Evolutionary conservation across 192 early-diverging fungal genomes (phyloP), one percentile per base, ranked within the genome.

Genomic region (Borealophlyctis nickersoniae): DNA sequence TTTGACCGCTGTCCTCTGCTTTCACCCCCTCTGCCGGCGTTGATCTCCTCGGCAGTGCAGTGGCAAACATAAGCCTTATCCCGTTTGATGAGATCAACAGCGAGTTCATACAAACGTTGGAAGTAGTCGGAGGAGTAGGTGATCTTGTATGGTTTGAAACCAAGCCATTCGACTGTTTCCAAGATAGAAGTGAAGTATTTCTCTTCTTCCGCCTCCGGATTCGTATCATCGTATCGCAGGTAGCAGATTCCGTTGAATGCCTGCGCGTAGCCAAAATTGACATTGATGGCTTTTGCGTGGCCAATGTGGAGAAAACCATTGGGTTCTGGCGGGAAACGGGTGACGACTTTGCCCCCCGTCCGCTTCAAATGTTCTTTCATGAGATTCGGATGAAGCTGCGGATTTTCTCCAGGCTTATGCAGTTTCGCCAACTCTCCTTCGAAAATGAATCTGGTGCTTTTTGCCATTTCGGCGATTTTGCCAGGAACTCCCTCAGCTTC

Each of bases 211-310:
- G 95, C 93, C 72, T 88, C 84, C 49, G 90, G 91, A 70, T 93
- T 93, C 13, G 91, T 93, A 73, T 91, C 90, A 76, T 93, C 87
- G 65, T 88, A 94, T 58, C 92, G 86, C 59, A 99, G 85, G 77
- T 99, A 92, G 66, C 89, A 92, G 36, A 90, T 68, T 36, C 98
- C 98, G 55, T 89, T 81, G 70, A 93, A 87, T 13, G 89, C 88
- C 65, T 86, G 84, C 23, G 98, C 98, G 60, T 93, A 98, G 49
- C 96, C 98, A 88, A 99, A 99, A 81, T 96, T 98, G 67, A 98
- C 88, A 73, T 99, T 99, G 81, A 99, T 96, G 39, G 96, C 98
- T 78, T 99, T 99, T 62, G 95, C 94, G 71, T 99, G 98, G 55
- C 98, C 96, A 76, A 99, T 98, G 74, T 99, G 96, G 53, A 98